Evolutionary conservation across 2,329 filamentous ascomycete species (phyloP), one percentile per base, ranked within the genome.

Genomic region (Aspergillus sclerotialis): DNA sequence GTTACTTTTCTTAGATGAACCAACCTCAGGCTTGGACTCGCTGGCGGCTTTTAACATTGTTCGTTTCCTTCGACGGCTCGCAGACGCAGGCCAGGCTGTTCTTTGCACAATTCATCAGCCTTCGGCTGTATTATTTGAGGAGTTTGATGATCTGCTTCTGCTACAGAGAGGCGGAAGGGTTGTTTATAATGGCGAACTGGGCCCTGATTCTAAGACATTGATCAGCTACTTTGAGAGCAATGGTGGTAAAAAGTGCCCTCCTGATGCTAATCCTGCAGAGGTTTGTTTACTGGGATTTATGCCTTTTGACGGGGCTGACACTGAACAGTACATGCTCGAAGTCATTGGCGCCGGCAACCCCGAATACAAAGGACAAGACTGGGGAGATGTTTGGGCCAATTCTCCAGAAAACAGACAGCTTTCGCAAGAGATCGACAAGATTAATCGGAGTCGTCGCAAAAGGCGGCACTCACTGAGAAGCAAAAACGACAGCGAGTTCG

Each of bases 41-140:
- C 73, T 81, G 35, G 79, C 80, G 4, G 81, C 82, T 1, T 80
- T 74, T 44, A 76, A 78, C 43, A 80, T 80, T 40, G 67, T 78
- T 2, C 68, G 74, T 0, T 78, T 81, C 42, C 58, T 82, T 6
- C 68, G 75, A 4, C 78, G 78, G 47, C 63, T 82, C 2, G 74
- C 77, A 1, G 72, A 76, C n/a, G 82, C 83, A 3, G 88, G 87
- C 2, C 88, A 94, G 55, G 87, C 87, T 7, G 87, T 94, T 46
- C 73, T 94, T 3, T 93, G 86, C 64, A 94, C 88, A 0, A 94
- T 94, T 43, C 88, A 94, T 58, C 88, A 94, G 56, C 87, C 88
- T 2, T 90, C 88, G 45, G 84, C 84, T 11, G 80, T 84, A 0
- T 70, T 94, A 0, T 94, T 94, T 48, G 84, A 92, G 58, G 82